phyloP scores from a whole-genome alignment of 1,284 basidiomycete species.

The Papiliotrema nemorosa region DNA sequence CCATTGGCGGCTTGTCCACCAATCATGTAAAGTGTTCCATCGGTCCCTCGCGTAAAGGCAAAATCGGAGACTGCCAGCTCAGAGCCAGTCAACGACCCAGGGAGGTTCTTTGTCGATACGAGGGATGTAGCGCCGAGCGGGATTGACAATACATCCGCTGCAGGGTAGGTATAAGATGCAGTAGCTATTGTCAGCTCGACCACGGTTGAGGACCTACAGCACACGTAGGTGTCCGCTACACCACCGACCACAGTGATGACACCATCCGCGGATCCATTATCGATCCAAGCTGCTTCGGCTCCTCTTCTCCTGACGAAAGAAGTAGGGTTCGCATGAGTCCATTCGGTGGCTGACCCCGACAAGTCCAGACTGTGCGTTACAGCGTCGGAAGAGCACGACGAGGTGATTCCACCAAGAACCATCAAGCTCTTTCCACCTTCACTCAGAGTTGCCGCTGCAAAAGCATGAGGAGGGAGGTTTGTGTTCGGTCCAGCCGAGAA shows the following conservation, averaged over 20 bases:
- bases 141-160: constrained; percentile 31
- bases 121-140: constrained; percentile 26
- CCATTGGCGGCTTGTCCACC: constrained; percentile 43
- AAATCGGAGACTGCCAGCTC: constrained; percentile 45
- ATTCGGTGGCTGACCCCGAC: constrained; percentile 12
- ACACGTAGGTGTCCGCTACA: constrained; percentile 42
- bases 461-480: constrained; percentile 45
- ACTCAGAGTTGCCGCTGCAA: constrained; percentile 34
- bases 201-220: constrained; percentile 26
- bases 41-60: constrained; percentile 28
- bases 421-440: constrained; percentile 29
- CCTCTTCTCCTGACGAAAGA: constrained; percentile 36
- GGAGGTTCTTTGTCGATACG: constrained; percentile 26
- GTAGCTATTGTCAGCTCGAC: constrained; percentile 13
- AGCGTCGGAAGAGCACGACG: constrained; percentile 36
- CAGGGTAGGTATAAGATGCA: constrained; percentile 35
- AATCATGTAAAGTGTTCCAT: constrained; percentile 37
- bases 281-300: constrained; percentile 28
- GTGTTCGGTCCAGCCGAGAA: constrained; percentile 33
- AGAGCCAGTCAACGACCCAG: constrained; percentile 32
- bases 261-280: constrained; percentile 23
- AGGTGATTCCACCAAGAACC: constrained; percentile 44
- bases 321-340: constrained; percentile 30
- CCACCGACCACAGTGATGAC: constrained; percentile 44
- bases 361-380: constrained; percentile 40